Evolutionary conservation across 768 basidiomycete genomes (phyloP), one percentile per base, ranked within the genome.

Genomic region (Vishniacozyma victoriae): DNA sequence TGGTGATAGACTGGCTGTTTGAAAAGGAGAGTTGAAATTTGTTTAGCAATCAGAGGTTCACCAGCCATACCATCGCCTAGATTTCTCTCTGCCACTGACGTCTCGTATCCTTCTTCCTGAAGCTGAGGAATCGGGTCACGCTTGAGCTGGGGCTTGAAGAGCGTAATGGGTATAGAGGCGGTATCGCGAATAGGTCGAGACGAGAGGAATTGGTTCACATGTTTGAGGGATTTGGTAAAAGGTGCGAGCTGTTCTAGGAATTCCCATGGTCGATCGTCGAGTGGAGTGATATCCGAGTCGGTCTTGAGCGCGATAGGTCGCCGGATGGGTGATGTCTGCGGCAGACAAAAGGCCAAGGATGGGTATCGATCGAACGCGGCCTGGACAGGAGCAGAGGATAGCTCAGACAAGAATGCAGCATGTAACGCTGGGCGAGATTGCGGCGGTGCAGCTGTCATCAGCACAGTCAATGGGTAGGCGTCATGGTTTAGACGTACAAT

Each of bases 201-300:
- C 5, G 52, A 33, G 24, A 67, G 59, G 39, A 58, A 63, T 18
- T 44, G 46, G 24, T 67, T 48, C 12, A 46, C 47, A 35, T 60
- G 57, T 13, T 38, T 18, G 15, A 35, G 45, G 19, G 19, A 11
- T 11, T 29, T 26, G 5, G 52, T 45, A 16, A 35, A 16, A 2
- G 66, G 66, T 2, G 31, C 42, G 40, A 68, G 51, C 13, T 62
- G 51, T 27, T 68, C 62, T 20, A 60, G 59, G 41, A 59, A 22
- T 44, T 68, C 66, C 66, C 66, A 68, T 16, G 51, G 55, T 16
- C 62, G 42, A 24, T 68, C 66, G 22, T 68, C 66, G 22, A 64
- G 52, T 4, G 36, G 15, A 2, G 20, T 15, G 37, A 15, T 20
- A 4, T 7, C 22, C 16, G 33, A 27, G 26, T 38, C 15, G 6